Base-by-base conservation (phyloP, 305 asterid genomes). In the Ajuga reptans region DNA sequence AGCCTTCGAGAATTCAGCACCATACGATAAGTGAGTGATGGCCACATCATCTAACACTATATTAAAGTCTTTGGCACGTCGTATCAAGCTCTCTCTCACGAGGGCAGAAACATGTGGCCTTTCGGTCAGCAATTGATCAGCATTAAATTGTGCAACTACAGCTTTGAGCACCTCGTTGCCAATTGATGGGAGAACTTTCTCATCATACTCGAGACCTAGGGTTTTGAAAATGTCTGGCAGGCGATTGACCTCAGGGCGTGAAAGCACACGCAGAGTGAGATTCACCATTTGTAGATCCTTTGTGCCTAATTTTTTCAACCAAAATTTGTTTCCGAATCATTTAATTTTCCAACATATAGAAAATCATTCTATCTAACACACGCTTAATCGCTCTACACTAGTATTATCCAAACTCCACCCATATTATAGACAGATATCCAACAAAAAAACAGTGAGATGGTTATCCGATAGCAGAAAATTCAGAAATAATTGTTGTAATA, bases 221-320 rank as follows among this genome's bases (percentile, higher is more conserved):
- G 93, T 90, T 63, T 86, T 85, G 87, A 92, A 92, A 37, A 92
- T 92, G 5, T 69, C 76, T 0, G 97, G 88, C 1, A 90, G 89
- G 39, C 84, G 84, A 8, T 46, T 5, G 9, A 82, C 92, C 60
- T 92, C 94, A 0, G 98, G 98, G 51, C 95, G 96, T 4, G 96
- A 87, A 31, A 92, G 95, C 60, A 90, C 90, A 39, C 98, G 97
- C 61, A 92, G 86, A 0, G 98, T 90, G 62, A 92, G 84, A 69
- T 90, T 89, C 37, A 92, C 97, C 97, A 92, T 92, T 86, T 92
- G 98, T 76, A 92, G 84, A 84, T 92, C 98, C 88, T 92, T 92
- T 0, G 98, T 92, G 3, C 98, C 87, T 80, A 65, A 21, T 52
- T 3, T 42, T 70, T 50, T 1, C 2, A 4, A 37, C 3, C 27